phyloP scores from a whole-genome alignment of 352 stramenopile species.

The Phytopythium litorale region DNA sequence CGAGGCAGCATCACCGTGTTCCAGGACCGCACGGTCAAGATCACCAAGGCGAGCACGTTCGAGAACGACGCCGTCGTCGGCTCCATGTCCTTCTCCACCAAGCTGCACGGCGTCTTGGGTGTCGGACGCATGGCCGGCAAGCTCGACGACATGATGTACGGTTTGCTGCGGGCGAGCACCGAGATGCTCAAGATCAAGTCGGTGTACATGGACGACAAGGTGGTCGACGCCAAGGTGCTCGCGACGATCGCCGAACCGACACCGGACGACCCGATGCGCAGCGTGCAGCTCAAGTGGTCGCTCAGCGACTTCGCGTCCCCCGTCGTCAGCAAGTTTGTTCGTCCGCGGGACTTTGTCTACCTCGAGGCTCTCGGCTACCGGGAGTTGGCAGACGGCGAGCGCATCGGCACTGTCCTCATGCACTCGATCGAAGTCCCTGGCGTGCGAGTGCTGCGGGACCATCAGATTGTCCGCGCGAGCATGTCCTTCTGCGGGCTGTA shows the following conservation, averaged over 20 bases:
- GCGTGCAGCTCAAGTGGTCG: slow-evolving; percentile 22
- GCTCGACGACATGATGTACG: slow-evolving; percentile 39
- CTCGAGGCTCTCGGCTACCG: slow-evolving; percentile 24
- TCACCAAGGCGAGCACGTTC: slow-evolving; percentile 11
- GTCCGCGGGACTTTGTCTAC: slow-evolving; percentile 22
- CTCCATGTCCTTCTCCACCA: slow-evolving; percentile 20
- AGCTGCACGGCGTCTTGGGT: slow-evolving; percentile 18
- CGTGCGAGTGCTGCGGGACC: slow-evolving; percentile 9
- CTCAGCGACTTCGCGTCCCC: slow-evolving; percentile 20
- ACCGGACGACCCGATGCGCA: slow-evolving; percentile 31
- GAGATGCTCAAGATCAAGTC: slow-evolving; percentile 34
- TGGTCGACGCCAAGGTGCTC: slow-evolving; percentile 41
- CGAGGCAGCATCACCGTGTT: slow-evolving; percentile 21
- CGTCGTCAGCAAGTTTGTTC: slow-evolving; percentile 13
- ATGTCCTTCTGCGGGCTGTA: slow-evolving; percentile 20
- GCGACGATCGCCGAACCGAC: slow-evolving; percentile 31
- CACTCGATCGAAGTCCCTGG: slow-evolving; percentile 17
- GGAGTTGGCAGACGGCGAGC: slow-evolving; percentile 15
- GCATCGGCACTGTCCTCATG: slow-evolving; percentile 29
- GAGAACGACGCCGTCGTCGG: slow-evolving; percentile 18
- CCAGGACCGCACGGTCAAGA: slow-evolving; percentile 18
- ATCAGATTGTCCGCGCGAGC: slow-evolving; percentile 13
- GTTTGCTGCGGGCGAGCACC: slow-evolving; percentile 18
- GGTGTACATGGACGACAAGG: slow-evolving; percentile 46
- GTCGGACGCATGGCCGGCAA: slow-evolving; percentile 23